phyloP scores from a whole-genome alignment of 768 basidiomycete genomes.

The Naganishia vaughanmartiniae region DNA sequence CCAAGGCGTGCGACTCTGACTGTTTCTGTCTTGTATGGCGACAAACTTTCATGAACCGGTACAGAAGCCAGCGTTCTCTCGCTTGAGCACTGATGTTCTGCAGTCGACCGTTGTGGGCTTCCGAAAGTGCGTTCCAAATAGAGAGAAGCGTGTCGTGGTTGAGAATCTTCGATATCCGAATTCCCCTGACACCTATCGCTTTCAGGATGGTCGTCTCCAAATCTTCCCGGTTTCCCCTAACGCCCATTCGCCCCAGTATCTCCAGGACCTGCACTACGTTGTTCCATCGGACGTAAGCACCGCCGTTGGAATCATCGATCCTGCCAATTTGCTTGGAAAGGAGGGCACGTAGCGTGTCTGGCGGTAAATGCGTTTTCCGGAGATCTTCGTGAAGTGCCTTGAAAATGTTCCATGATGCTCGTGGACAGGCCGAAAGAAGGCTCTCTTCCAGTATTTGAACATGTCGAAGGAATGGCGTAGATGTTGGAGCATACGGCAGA shows the following conservation, averaged over 20 bases:
- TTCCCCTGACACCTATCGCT: not conserved
- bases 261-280: not conserved
- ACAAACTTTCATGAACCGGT: not conserved
- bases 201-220: not conserved
- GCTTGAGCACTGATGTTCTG: not conserved
- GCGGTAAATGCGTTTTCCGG: not conserved
- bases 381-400: slow-evolving; percentile 13
- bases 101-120: not conserved
- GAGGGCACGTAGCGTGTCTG: slow-evolving; percentile 16
- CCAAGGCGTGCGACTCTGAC: not conserved
- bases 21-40: not conserved
- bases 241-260: not conserved
- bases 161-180: not conserved
- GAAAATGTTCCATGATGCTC: slow-evolving; percentile 12
- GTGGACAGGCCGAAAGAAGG: not conserved
- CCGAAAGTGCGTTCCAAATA: not conserved
- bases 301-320: not conserved
- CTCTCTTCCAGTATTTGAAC: slow-evolving; percentile 12
- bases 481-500: slow-evolving; percentile 4
- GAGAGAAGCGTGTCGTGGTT: not conserved
- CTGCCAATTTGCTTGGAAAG: not conserved
- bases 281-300: not conserved
- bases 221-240: not conserved
- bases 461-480: slow-evolving; percentile 17
- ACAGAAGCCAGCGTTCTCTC: slow-evolving; percentile 2